These are phyloP conservation scores for Cladosporium phlei DNA, from an alignment of 2,329 filamentous ascomycete genomes.

Conservation along the genomic window DNA sequence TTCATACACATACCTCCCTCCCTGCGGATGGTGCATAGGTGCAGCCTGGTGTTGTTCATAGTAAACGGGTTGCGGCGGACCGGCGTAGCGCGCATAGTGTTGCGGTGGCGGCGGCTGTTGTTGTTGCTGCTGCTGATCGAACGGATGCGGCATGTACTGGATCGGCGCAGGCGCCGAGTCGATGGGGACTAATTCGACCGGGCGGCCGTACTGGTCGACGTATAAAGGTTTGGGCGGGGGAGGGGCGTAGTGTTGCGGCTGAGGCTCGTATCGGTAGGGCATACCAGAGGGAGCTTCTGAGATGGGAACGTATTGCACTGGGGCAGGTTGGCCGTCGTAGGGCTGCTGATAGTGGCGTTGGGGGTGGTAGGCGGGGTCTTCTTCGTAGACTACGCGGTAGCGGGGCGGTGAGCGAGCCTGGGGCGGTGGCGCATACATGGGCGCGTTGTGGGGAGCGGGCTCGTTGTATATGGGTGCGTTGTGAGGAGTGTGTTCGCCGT, in stretches of 20 bases:
- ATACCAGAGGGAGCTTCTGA: slow-evolving; percentile 17
- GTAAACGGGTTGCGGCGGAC: not conserved
- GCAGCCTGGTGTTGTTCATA: not conserved
- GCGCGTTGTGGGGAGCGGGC: slow-evolving; percentile 21
- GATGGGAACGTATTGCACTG: slow-evolving; percentile 24
- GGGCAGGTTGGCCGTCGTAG: slow-evolving; percentile 14
- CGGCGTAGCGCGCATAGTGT: not conserved
- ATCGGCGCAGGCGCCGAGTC: slow-evolving; percentile 25
- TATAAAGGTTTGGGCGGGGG: slow-evolving; percentile 24
- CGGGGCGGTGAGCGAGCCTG: slow-evolving; percentile 19
- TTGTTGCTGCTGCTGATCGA: slow-evolving; percentile 23
- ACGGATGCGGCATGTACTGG: slow-evolving; percentile 25
- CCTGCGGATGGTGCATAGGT: not conserved
- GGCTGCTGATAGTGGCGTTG: slow-evolving; percentile 15
- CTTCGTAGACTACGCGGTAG: slow-evolving; percentile 24
- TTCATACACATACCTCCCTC: slow-evolving; percentile 2
- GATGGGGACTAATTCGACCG: slow-evolving; percentile 26
- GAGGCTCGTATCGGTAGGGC: slow-evolving; percentile 15
- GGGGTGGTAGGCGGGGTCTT: slow-evolving; percentile 20
- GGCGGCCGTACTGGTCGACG: slow-evolving; percentile 31
- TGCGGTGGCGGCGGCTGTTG: slow-evolving; percentile 8
- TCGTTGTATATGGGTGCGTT: slow-evolving; percentile 18
- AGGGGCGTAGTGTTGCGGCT: slow-evolving; percentile 22
- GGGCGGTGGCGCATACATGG: slow-evolving; percentile 15
- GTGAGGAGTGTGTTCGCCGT: slow-evolving; percentile 23